Base-by-base conservation (phyloP, 257 asterid species). In the Penstemon eatonii region DNA sequence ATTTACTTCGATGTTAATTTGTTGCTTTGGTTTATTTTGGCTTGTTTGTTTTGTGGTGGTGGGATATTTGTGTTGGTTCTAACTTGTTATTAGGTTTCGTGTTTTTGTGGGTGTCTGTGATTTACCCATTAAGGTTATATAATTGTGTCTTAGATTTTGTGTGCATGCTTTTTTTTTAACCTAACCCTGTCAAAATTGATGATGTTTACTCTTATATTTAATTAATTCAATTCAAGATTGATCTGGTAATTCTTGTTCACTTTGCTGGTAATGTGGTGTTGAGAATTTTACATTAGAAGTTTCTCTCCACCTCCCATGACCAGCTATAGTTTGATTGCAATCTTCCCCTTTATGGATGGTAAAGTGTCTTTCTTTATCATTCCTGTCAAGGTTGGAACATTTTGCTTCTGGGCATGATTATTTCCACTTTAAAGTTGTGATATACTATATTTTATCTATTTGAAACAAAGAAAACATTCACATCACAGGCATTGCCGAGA, bases 231-330 rank as follows among this genome's bases (percentile, higher is more conserved):
- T 66, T 42, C 54, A 4, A 43, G 15, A 25, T 53, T 41, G 63
- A n/a, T 7, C 15, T 67, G 36, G 3, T 15, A 67, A 15, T 63
- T 7, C 39, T 10, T 55, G 59, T 56, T 68, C 56, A 36, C 19
- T 63, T 69, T 76, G 80, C 82, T 82, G 84, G 87, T 79, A 71
- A 82, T 76, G 84, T 76, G 73, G 84, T 79, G 84, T 58, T 61
- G 80, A 82, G 86, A 70, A 76, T 67, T 68, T 40, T 57, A 40
- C 52, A 46, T 53, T 6, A 45, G 18, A 15, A 15, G 73, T 76
- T 76, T 71, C 84, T 78, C 82, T 67, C 36, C 74, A 79, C 84
- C 75, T 79, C 84, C 86, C 84, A 79, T 79, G 82, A 67, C 86
- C 80, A 79, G 82, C 84, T 73, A 79, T 53, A 79, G 69, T 15